Evolutionary conservation across 1,284 basidiomycete genomes (phyloP).

Genomic region (Ganoderma sinense): DNA sequence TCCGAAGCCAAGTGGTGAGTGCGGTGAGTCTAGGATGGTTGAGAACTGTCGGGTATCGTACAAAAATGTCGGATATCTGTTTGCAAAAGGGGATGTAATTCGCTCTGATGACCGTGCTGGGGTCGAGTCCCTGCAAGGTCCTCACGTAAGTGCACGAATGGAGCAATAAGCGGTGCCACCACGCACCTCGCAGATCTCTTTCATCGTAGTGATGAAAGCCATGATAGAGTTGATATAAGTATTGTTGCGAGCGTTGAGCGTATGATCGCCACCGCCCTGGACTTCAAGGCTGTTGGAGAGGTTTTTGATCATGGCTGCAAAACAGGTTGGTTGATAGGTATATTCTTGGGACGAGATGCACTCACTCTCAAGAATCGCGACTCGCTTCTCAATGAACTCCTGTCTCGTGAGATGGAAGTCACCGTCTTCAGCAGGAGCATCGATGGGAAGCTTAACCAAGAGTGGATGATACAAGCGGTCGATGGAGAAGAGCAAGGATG

Average conservation of each 20-base stretch:
- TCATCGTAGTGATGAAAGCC: slow-evolving; percentile 36
- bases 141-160: background rate
- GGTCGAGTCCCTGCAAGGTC: background rate
- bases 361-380: slow-evolving; percentile 37
- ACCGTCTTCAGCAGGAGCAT: slow-evolving; percentile 14
- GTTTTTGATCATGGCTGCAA: slow-evolving; percentile 34
- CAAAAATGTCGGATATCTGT: slow-evolving; percentile 16
- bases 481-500: slow-evolving; percentile 57
- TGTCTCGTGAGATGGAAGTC: slow-evolving; percentile 35
- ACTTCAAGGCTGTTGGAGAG: slow-evolving; percentile 27
- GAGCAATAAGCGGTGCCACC: background rate
- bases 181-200: slow-evolving; percentile 34
- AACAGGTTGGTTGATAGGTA: background rate
- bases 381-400: slow-evolving; percentile 35
- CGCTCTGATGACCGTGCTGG: slow-evolving; percentile 4
- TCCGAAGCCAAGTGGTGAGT: slow-evolving; percentile 21
- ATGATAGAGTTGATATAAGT: slow-evolving; percentile 30
- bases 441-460: slow-evolving; percentile 44
- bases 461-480: slow-evolving; percentile 62
- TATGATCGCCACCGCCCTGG: slow-evolving; percentile 17
- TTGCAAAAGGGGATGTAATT: slow-evolving; percentile 23
- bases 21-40: slow-evolving; percentile 20
- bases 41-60: slow-evolving; percentile 15
- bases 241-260: slow-evolving; percentile 27
- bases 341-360: background rate